These are phyloP conservation scores for Ustilago hordei DNA, from an alignment of 1,284 basidiomycete species.

Conservation along the genomic window DNA sequence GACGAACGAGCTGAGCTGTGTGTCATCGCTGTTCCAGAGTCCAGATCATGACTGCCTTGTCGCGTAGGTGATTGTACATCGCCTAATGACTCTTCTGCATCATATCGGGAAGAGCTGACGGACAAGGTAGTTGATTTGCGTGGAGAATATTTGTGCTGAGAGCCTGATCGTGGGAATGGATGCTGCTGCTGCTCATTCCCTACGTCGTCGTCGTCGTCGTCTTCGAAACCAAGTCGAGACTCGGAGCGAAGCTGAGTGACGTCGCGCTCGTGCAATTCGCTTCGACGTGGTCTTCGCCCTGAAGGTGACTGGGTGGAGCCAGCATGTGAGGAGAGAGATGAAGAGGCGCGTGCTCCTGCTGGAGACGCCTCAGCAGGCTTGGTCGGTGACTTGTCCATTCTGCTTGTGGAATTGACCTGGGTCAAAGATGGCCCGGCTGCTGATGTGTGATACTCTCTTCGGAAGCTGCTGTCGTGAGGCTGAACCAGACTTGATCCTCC, in stretches of 20 bases:
- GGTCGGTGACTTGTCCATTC: not conserved
- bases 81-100: slow-evolving; percentile 7
- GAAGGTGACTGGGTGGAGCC: slow-evolving; percentile 19
- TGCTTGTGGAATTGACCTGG: not conserved
- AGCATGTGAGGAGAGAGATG: slow-evolving; percentile 15
- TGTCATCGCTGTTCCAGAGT: slow-evolving; percentile 12
- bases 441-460: slow-evolving; percentile 2
- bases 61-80: not conserved
- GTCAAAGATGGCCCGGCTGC: slow-evolving; percentile 1
- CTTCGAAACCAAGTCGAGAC: slow-evolving; percentile 36
- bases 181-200: slow-evolving; percentile 12
- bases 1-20: slow-evolving; percentile 18
- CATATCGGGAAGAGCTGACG: slow-evolving; percentile 17
- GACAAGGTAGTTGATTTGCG: slow-evolving; percentile 45
- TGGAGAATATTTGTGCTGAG: slow-evolving; percentile 43
- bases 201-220: slow-evolving; percentile 19
- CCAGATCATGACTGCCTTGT: not conserved
- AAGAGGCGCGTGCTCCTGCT: slow-evolving; percentile 21
- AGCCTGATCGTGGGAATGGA: slow-evolving; percentile 18
- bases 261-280: slow-evolving; percentile 55
- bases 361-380: slow-evolving; percentile 9
- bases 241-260: slow-evolving; percentile 56
- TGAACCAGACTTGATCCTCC: slow-evolving; percentile 33
- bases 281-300: slow-evolving; percentile 32
- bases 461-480: slow-evolving; percentile 17